Evolutionary conservation across 768 basidiomycete species (phyloP).

Genomic region (Jaapia argillacea): DNA sequence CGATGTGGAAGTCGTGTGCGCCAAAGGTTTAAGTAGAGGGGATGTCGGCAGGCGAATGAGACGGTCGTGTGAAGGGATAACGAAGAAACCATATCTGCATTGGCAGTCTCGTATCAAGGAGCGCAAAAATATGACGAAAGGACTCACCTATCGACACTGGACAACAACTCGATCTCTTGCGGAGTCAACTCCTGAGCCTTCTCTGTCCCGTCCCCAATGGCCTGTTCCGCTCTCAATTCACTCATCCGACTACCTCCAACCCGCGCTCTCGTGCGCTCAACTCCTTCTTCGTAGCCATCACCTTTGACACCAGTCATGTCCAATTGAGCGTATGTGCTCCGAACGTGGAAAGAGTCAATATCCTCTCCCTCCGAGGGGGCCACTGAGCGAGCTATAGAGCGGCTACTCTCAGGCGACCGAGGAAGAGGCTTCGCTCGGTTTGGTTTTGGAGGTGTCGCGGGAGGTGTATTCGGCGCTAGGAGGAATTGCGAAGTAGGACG

Average conservation of each 20-base stretch:
- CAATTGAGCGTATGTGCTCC: conserved; percentile 84
- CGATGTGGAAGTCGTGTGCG: conserved; percentile 22
- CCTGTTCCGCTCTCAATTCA: conserved; percentile 46
- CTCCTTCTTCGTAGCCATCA: conserved; percentile 89
- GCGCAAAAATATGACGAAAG: neutral
- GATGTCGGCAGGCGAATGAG: conserved; percentile 59
- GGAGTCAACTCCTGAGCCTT: conserved; percentile 57
- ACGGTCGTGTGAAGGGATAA: conserved; percentile 73
- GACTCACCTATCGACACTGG: conserved; percentile 80
- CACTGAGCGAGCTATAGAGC: conserved; percentile 48
- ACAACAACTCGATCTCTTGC: conserved; percentile 65
- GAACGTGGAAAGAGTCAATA: conserved; percentile 71
- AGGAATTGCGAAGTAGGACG: conserved; percentile 10
- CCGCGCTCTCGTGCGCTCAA: conserved; percentile 84
- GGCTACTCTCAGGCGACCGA: conserved; percentile 18
- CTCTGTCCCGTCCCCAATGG: conserved; percentile 45
- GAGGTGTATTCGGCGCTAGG: conserved; percentile 14
- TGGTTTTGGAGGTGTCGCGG: conserved; percentile 18
- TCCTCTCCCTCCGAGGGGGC: conserved; percentile 75
- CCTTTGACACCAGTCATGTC: conserved; percentile 86
- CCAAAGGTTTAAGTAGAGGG: conserved; percentile 51
- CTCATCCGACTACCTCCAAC: conserved; percentile 43
- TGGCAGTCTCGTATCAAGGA: neutral
- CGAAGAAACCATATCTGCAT: conserved; percentile 86
- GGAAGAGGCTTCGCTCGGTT: conserved; percentile 26